Conservation (phyloP, 805 yeast species). For the Sugiyamaella chiloensis region DNA sequence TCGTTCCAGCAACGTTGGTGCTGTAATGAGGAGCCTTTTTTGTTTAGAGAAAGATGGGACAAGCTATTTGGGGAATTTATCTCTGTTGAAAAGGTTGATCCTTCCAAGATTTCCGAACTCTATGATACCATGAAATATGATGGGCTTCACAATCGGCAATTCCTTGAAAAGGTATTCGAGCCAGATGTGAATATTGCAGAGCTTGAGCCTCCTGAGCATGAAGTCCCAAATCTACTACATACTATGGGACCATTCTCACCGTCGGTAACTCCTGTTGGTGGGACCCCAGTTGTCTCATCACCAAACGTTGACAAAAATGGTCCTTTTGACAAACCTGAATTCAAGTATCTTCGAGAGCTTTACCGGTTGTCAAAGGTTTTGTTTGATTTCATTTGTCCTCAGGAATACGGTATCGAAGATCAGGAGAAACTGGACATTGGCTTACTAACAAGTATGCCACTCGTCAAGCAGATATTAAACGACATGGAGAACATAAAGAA, state of each 20-base stretch:
- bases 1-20: constrained; percentile 85
- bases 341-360: constrained; percentile 77
- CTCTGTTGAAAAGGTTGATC: constrained; percentile 93
- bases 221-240: constrained; percentile 23
- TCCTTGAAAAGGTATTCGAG: constrained; percentile 76
- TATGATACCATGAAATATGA: constrained; percentile 99
- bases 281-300: constrained; percentile 25
- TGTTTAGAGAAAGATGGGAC: constrained; percentile 96
- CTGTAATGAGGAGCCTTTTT: constrained; percentile 87
- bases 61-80: constrained; percentile 89
- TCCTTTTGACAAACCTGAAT: constrained; percentile 75
- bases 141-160: constrained; percentile 90
- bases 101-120: constrained; percentile 91
- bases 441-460: constrained; percentile 84
- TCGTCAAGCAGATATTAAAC: constrained; percentile 78
- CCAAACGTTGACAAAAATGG: constrained; percentile 32
- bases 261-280: constrained; percentile 22
- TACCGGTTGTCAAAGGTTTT: constrained; percentile 87
- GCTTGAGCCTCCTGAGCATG: constrained; percentile 24
- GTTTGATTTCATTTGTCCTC: constrained; percentile 97
- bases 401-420: constrained; percentile 95
- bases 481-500: constrained; percentile 79
- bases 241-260: constrained; percentile 16
- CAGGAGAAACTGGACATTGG: constrained; percentile 96
- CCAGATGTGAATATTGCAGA: constrained; percentile 46